Percentiles rank a stretch among this genome's conserved stretches.
phyloP scores from a whole-genome alignment of 2,329 filamentous ascomycete genomes.

The Atkinsonella texensis region DNA sequence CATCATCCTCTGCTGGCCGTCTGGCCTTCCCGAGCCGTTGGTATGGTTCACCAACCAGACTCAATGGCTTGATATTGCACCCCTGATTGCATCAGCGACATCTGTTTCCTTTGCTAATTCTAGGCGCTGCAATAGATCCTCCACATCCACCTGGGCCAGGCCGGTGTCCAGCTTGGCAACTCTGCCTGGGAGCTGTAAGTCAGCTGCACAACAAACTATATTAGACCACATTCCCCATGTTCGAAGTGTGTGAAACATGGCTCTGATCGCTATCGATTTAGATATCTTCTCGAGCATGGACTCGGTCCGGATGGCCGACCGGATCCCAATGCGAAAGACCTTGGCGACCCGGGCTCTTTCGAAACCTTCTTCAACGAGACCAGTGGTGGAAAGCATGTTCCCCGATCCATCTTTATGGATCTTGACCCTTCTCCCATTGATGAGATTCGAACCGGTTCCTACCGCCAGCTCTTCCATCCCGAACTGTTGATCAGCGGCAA shows the following conservation, averaged over 20 bases:
- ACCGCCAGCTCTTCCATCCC: slow-evolving; percentile 60
- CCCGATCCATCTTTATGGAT: slow-evolving; percentile 61
- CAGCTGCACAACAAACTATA: slow-evolving; percentile 13
- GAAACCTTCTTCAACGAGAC: slow-evolving; percentile 68
- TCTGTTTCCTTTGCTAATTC: slow-evolving; percentile 7
- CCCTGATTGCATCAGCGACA: not conserved
- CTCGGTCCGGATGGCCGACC: slow-evolving; percentile 52
- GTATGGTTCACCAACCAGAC: not conserved
- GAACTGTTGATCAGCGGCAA: slow-evolving; percentile 62
- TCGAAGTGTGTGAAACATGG: not conserved
- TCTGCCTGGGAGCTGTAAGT: slow-evolving; percentile 66
- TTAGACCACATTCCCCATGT: not conserved
- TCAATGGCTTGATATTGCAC: not conserved
- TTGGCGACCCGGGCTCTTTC: slow-evolving; percentile 50
- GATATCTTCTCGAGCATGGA: slow-evolving; percentile 63
- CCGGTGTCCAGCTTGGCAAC: slow-evolving; percentile 63
- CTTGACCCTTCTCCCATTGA: slow-evolving; percentile 62
- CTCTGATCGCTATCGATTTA: slow-evolving; percentile 23
- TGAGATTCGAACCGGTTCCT: slow-evolving; percentile 57
- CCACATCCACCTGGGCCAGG: slow-evolving; percentile 55
- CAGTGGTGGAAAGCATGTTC: slow-evolving; percentile 58
- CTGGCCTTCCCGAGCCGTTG: not conserved
- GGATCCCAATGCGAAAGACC: slow-evolving; percentile 47
- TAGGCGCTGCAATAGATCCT: slow-evolving; percentile 34
- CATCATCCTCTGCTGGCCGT: not conserved